Evolutionary conservation across 2,329 filamentous ascomycete species (phyloP), one percentile per base, ranked within the genome.

Genomic region (Aspergillus sergii): DNA sequence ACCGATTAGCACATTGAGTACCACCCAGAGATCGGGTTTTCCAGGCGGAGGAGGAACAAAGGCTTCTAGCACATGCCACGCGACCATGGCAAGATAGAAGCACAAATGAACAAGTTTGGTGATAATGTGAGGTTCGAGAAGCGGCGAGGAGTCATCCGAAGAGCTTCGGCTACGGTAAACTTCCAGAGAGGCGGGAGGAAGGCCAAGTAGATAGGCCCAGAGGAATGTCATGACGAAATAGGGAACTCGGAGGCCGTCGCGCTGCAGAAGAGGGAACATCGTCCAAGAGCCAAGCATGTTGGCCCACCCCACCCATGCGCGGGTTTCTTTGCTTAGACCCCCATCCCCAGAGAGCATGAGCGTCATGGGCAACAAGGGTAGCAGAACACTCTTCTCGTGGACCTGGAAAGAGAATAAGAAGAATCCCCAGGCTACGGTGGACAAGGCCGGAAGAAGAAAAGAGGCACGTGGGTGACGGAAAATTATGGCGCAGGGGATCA

Each of bases 381-480:
- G 86, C 6, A 99, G 83, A 0, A 97, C 93, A 68, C 94, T 97
- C 85, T 99, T 99, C 81, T 99, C 95, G 73, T 99, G 95, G 0
- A 99, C 96, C 75, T 99, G 95, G 76, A 96, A 99, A 71, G 93
- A 96, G 81, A 96, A 98, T 19, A 99, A 83, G 77, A 98, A 99
- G 83, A 99, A 99, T 0, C 91, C 94, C 95, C 95, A 99, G 2
- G 94, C 91, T 0, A 92, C 93, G 1, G 91, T 86, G 1, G 94
- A 90, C 62, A 98, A 87, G 0, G 92, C 92, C 41, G 92, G 85
- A 1, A 93, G 93, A 16, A 98, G 80, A 5, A 95, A 83, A 48
- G 89, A 86, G 70, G 90, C 94, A 55, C 87, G 86, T 0, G 95
- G 95, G 57, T 89, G 89, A 60, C 93, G 75, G 75, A 97, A 91